A percentile compares a stretch with the other conserved stretches of the same genome.
Evolutionary conservation across 139 green algal genomes (phyloP).

Genomic region (Volvox reticuliferus): DNA sequence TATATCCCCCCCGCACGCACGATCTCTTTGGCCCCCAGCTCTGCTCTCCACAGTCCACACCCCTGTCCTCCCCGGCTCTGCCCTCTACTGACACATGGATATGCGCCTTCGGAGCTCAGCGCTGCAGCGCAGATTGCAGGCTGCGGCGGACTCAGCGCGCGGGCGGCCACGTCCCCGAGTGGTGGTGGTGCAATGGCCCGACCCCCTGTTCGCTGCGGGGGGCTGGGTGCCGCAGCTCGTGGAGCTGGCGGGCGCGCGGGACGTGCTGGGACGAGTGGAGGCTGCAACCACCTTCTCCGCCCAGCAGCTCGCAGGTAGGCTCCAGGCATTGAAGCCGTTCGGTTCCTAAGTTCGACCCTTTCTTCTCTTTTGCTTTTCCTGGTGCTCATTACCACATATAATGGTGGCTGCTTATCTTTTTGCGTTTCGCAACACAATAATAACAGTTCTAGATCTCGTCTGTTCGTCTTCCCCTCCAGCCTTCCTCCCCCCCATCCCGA

Average conservation of each 20-base stretch:
- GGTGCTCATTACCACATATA: too few relatives aligned
- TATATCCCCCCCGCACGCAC: too few relatives aligned
- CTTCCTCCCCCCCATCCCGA: neutral
- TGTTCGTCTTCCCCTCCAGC: neutral
- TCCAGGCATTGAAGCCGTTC: too few relatives aligned
- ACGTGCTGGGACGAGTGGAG: constrained; percentile 58
- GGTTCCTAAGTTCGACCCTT: too few relatives aligned
- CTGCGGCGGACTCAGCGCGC: constrained; percentile 29
- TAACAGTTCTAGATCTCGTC: too few relatives aligned
- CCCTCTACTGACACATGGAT: neutral
- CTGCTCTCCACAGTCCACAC: too few relatives aligned
- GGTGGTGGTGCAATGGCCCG: constrained; percentile 72
- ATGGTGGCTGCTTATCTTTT: too few relatives aligned
- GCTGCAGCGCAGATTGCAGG: constrained; percentile 49
- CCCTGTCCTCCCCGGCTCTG: too few relatives aligned
- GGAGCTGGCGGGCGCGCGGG: constrained; percentile 59
- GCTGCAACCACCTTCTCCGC: constrained; percentile 29
- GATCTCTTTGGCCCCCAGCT: too few relatives aligned
- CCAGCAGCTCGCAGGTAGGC: constrained; percentile 47
- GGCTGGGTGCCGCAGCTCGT: constrained; percentile 78
- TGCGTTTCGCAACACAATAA: too few relatives aligned
- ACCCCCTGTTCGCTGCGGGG: constrained; percentile 68
- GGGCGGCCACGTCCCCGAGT: constrained; percentile 60
- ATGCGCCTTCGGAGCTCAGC: neutral
- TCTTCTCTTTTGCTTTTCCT: too few relatives aligned